These are phyloP conservation scores for Leishmania amazonensis DNA, from an alignment of 208 protist genomes.

Conservation along the genomic window DNA sequence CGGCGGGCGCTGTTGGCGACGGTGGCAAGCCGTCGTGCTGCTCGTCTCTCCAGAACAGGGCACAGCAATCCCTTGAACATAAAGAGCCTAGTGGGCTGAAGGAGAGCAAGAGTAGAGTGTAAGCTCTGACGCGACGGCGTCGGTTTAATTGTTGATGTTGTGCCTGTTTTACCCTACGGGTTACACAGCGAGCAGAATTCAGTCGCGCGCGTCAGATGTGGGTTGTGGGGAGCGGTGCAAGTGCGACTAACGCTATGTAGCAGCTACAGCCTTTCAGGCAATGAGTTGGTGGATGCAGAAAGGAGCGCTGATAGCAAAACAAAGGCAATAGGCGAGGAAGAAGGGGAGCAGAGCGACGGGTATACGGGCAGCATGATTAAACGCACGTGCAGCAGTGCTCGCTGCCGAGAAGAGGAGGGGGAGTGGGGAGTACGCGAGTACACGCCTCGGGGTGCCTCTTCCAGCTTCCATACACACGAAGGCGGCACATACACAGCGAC, in stretches of 20 bases:
- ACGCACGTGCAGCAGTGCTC: neutral
- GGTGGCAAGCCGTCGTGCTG: constrained; percentile 21
- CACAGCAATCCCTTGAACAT: constrained; percentile 25
- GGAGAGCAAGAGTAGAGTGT: neutral
- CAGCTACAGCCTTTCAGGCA: neutral
- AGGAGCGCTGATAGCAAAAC: neutral
- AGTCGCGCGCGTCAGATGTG: neutral
- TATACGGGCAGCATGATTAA: neutral
- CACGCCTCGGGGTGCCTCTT: neutral
- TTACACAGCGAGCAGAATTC: neutral
- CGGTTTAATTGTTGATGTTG: neutral
- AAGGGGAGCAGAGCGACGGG: neutral
- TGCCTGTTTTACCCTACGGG: neutral
- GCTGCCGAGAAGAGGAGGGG: neutral
- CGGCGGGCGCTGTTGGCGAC: neutral
- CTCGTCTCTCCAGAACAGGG: neutral
- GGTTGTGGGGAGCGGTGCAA: neutral
- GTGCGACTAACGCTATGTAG: neutral
- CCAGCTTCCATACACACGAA: neutral
- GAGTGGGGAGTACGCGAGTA: neutral
- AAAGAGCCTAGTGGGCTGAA: neutral
- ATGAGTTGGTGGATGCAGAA: neutral
- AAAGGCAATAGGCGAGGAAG: neutral
- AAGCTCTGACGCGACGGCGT: too few species aligned
- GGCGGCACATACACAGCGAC: neutral